Evolutionary conservation across 352 stramenopile species (phyloP), one percentile per base, ranked within the genome.

Genomic region (Phytophthora melonis): DNA sequence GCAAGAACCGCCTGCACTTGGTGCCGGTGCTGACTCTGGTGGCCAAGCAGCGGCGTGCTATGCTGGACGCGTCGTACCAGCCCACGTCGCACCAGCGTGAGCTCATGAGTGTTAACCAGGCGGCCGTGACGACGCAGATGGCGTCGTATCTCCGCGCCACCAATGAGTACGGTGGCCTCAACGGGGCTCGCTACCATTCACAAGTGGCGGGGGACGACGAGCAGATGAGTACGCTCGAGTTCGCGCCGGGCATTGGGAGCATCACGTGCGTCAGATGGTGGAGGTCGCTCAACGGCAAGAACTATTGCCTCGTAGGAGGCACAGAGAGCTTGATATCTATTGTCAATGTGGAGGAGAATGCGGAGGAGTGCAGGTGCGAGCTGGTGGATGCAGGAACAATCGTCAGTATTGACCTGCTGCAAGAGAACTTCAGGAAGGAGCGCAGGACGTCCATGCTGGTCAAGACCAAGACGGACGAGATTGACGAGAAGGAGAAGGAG

Each of bases 201-300:
- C 86, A 92, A 50, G 89, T 97, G 13, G 85, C 90, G 0, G 88
- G 89, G 14, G 90, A 97, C 49, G 75, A 94, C 36, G 79, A 92
- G 66, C 87, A 96, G 72, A 92, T 97, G 87, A 95, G 88, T 68
- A 92, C 83, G 36, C 77, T 97, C 18, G 88, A 93, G 75, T 95
- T 97, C 55, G 85, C 86, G 0, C 70, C 78, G 5, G 90, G 89
- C 32, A 89, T 97, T 64, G 88, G 89, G 6, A 68, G 62, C 0
- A 82, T 92, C 60, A 92, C 83, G 66, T 95, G 88, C 67, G 71
- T 82, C 3, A 57, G 86, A 55, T 97, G 90, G 90, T 97, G 90
- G 90, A 83, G 88, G 50, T 87, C 82, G 30, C 84, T 95, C 55
- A 95, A 95, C 62, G 80, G 85, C 65, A 89, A 85, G 53, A 94